A percentile compares a stretch with the other conserved stretches of the same genome.
Evolutionary conservation across 106 monocot genomes (phyloP).

Genomic region (Acanthochlamys bracteata): DNA sequence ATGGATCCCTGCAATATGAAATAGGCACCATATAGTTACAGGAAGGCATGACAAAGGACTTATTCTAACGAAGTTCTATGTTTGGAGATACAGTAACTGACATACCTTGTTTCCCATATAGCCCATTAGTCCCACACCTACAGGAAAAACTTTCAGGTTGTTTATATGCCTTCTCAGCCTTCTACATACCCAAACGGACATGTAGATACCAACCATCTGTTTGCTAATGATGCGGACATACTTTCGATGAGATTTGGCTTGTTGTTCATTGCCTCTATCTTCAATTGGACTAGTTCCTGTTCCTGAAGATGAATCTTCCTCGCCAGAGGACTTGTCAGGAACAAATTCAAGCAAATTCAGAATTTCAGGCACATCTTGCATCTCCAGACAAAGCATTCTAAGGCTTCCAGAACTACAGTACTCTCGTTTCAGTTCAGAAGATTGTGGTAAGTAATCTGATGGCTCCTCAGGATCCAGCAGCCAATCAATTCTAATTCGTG

Average conservation of each 20-base stretch:
- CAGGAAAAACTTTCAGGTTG: constrained; percentile 52
- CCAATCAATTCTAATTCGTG: constrained; percentile 16
- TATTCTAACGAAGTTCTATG: neutral
- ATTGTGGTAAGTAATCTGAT: neutral
- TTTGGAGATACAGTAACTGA: too few species aligned
- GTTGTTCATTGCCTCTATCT: neutral
- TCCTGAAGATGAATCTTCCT: constrained; percentile 11
- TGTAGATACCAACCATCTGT: constrained; percentile 83
- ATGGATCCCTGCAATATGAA: constrained; percentile 52
- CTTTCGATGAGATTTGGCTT: constrained; percentile 13
- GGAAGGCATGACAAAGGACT: too few species aligned
- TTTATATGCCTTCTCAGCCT: constrained; percentile 46
- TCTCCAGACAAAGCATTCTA: constrained; percentile 39
- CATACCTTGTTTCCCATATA: constrained; percentile 81
- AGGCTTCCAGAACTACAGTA: constrained; percentile 54
- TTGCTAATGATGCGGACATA: constrained; percentile 59
- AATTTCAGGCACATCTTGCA: constrained; percentile 26
- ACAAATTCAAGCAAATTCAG: constrained; percentile 18
- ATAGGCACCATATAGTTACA: neutral
- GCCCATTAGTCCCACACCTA: constrained; percentile 78
- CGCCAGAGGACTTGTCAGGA: constrained; percentile 23
- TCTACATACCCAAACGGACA: constrained; percentile 63
- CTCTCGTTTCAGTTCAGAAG: constrained; percentile 35
- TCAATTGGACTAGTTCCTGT: constrained; percentile 11
- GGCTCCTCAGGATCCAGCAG: constrained; percentile 13